Conservation (phyloP, 2,329 filamentous ascomycete genomes). For the Clonostachys rosea region DNA sequence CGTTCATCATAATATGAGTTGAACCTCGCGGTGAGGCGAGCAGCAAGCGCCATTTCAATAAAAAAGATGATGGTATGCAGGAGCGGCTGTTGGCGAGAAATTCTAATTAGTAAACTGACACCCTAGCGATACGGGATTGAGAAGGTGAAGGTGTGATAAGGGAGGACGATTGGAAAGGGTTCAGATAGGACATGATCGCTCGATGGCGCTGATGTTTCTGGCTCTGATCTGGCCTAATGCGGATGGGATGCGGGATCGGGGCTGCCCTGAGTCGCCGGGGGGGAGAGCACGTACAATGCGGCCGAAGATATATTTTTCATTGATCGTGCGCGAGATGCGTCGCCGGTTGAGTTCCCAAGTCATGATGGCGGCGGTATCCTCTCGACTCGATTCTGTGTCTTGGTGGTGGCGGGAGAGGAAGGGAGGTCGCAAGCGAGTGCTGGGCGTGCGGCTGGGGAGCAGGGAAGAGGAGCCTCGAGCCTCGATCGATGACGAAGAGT, state of each 20-base stretch:
- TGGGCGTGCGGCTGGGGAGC: not conserved
- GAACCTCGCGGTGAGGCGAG: conserved; percentile 79
- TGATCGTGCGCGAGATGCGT: conserved; percentile 60
- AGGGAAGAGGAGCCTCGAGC: no score
- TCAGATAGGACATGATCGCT: not conserved
- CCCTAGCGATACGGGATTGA: conserved; percentile 7
- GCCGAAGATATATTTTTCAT: conserved; percentile 64
- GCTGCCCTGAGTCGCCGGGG: not conserved
- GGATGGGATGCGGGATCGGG: no score
- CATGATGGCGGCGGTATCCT: conserved; percentile 28
- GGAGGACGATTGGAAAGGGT: conserved; percentile 1
- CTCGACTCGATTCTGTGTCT: no score
- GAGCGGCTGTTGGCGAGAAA: conserved; percentile 60
- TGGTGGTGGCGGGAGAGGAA: not conserved
- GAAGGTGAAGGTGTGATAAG: conserved; percentile 7
- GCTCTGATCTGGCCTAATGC: no score
- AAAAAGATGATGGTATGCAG: conserved; percentile 81
- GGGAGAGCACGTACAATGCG: conserved; percentile 56
- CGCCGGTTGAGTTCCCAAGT: conserved; percentile 54
- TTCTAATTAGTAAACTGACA: conserved; percentile 8
- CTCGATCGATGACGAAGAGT: conserved; percentile 1
- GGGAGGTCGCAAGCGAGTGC: not conserved
- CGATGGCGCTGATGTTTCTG: no score
- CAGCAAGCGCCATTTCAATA: conserved; percentile 83
- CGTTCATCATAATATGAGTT: conserved; percentile 91